Evolutionary conservation across 768 basidiomycete genomes (phyloP), one percentile per base, ranked within the genome.

Genomic region (Leccinum pellstonianum): DNA sequence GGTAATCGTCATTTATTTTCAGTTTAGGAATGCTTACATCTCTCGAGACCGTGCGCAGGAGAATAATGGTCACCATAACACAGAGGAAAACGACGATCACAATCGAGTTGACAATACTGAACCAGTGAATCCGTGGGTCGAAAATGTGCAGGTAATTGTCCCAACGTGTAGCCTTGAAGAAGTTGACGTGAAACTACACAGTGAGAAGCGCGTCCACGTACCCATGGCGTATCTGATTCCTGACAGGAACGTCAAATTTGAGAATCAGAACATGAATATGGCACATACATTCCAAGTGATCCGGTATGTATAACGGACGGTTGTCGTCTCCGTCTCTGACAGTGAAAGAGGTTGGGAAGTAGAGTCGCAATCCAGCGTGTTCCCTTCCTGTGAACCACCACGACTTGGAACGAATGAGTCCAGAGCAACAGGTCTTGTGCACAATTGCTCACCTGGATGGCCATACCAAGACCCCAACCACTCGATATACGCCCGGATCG

Each of bases 81-180:
- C 92, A 93, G 9, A 98, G 85, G 80, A 98, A 93, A 27, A 91
- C 77, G 27, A 91, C 93, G 60, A 98, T 93, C 62, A 97, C 86
- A 23, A 96, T 75, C 2, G 95, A 95, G 74, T 98, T 98, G 68
- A 96, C 81, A 54, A 98, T 80, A 66, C 90, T 93, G 77, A 98
- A 95, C 92, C 95, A 96, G 75, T 98, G 96, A 59, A 98, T 97
- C 54, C 87, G 85, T 49, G 93, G 93, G 68, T 95, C 93, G 65
- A 94, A 91, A 55, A 96, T 90, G 66, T 94, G 93, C 19, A 98
- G 84, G 71, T 98, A 98, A 67, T 89, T 90, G 71, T 98, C 96
- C 95, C 96, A 98, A 54, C 96, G 82, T 4, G 95, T 92, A 5
- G 94, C 95, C 93, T 93, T 75, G 15, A 19, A 57, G 50, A 65